phyloP scores from a whole-genome alignment of 345 rosid genomes.

The Psidium friedrichsthalianum region DNA sequence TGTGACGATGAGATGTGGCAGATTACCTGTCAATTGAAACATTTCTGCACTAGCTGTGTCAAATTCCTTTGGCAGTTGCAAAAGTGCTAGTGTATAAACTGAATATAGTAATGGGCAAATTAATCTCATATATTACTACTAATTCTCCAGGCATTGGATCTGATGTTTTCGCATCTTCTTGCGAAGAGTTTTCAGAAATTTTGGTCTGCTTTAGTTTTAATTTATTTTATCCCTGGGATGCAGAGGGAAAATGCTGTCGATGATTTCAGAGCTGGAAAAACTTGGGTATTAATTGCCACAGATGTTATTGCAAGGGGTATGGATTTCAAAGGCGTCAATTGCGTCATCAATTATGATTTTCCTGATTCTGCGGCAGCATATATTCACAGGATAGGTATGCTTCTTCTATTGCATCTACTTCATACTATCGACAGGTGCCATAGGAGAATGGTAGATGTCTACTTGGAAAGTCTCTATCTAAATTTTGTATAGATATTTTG shows the following conservation, averaged over 20 bases:
- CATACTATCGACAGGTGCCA: background rate
- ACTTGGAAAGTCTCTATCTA: background rate
- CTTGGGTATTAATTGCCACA: constrained; percentile 91
- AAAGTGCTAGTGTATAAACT: background rate
- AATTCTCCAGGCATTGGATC: background rate
- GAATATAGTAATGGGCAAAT: background rate
- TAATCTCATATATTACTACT: background rate
- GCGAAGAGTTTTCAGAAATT: background rate
- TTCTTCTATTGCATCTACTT: background rate
- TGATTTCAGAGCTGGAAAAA: constrained; percentile 74
- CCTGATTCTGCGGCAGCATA: constrained; percentile 87
- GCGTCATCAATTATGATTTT: constrained; percentile 88
- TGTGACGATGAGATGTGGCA: background rate
- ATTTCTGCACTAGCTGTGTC: background rate
- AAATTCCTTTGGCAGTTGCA: background rate
- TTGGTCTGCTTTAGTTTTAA: background rate
- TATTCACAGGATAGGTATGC: constrained; percentile 89
- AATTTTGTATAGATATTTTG: background rate
- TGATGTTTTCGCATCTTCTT: background rate
- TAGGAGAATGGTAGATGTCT: background rate
- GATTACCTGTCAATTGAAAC: background rate
- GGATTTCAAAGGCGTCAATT: constrained; percentile 97
- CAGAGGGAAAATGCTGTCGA: constrained; percentile 83
- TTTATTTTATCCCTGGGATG: background rate
- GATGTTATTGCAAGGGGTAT: constrained; percentile 94